Percentiles rank a stretch among this genome's conserved stretches.
Evolutionary conservation across 805 yeast genomes (phyloP).

Genomic region (Tetrapisispora pingtungensis): DNA sequence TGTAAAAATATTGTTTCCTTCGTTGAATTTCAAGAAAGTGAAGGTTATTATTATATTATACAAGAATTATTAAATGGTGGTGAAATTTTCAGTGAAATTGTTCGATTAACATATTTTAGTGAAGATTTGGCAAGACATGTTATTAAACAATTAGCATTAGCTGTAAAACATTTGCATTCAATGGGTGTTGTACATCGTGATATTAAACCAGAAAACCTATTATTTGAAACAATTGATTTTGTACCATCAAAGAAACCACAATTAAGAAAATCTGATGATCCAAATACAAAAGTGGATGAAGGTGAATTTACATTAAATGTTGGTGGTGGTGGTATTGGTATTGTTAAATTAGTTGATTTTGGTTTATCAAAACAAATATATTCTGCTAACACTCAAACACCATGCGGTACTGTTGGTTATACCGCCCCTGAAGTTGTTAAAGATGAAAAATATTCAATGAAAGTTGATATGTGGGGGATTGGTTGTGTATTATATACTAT

Average conservation of each 20-base stretch:
- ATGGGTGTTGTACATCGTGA: slow-evolving; percentile 78
- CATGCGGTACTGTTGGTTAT: slow-evolving; percentile 97
- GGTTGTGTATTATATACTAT: slow-evolving; percentile 93
- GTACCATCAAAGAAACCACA: slow-evolving; percentile 30
- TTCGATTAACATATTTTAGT: slow-evolving; percentile 53
- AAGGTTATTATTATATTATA: slow-evolving; percentile 51
- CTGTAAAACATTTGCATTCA: slow-evolving; percentile 60
- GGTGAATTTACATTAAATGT: slow-evolving; percentile 70
- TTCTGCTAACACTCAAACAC: slow-evolving; percentile 86
- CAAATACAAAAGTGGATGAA: slow-evolving; percentile 65
- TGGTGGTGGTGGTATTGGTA: slow-evolving; percentile 91
- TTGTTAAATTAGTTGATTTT: slow-evolving; percentile 87
- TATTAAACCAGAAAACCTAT: slow-evolving; percentile 69
- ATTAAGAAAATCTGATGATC: slow-evolving; percentile 58
- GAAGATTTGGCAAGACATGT: slow-evolving; percentile 58
- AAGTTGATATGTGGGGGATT: slow-evolving; percentile 98
- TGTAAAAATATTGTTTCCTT: slow-evolving; percentile 49
- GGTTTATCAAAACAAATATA: slow-evolving; percentile 87
- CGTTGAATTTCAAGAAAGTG: slow-evolving; percentile 56
- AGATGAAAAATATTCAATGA: slow-evolving; percentile 84
- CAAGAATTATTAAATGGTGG: slow-evolving; percentile 73
- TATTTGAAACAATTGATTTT: slow-evolving; percentile 51
- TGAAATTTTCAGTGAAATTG: slow-evolving; percentile 61
- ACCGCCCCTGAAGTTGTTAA: slow-evolving; percentile 97
- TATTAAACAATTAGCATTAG: slow-evolving; percentile 51